Base-by-base conservation (phyloP, 768 basidiomycete genomes). In the Pholiota conissans region DNA sequence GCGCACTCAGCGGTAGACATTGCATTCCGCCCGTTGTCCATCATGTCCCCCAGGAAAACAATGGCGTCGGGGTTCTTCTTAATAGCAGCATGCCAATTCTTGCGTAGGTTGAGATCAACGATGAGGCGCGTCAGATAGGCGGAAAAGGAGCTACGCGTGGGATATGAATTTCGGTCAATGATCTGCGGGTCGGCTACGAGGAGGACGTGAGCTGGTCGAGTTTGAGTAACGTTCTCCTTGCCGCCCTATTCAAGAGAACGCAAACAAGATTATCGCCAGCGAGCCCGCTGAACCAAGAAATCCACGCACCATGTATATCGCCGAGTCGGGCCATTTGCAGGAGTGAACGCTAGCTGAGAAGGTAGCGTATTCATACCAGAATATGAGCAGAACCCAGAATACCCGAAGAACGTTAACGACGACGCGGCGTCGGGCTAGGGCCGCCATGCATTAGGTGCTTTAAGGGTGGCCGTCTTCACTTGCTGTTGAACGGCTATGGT, bases 101-200 rank as follows among this genome's bases (percentile, higher is more conserved):
- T 95, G 46, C 90, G 83, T 56, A 96, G 75, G 68, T 93, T 92
- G 59, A 90, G 76, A 74, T 96, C 91, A 50, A 90, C 86, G 52
- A 93, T 68, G 59, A 84, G 66, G 62, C 84, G 87, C 14, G 82
- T 82, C 5, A 93, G 64, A 53, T 78, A 79, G 55, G 84, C 83
- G 22, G 90, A 70, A 66, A 82, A 70, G 22, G 77, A 66, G 3
- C 75, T 67, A 5, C 89, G 82, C 35, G 74, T 82, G 9, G 86
- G 85, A 69, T 94, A 94, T 3, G 91, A 91, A 42, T 80, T 76
- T 47, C 79, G 78, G 69, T 95, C 87, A 45, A 93, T 79, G 26
- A 96, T 83, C 71, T 96, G 94, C 0, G 94, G 91, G 72, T 97
- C 95, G 11, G 95, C 87, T 32, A 95, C 76, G 46, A 96, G 75